A percentile compares a stretch with the other conserved stretches of the same genome.
Conservation (phyloP, 768 basidiomycete species). For the Panaeolus cyanescens region DNA sequence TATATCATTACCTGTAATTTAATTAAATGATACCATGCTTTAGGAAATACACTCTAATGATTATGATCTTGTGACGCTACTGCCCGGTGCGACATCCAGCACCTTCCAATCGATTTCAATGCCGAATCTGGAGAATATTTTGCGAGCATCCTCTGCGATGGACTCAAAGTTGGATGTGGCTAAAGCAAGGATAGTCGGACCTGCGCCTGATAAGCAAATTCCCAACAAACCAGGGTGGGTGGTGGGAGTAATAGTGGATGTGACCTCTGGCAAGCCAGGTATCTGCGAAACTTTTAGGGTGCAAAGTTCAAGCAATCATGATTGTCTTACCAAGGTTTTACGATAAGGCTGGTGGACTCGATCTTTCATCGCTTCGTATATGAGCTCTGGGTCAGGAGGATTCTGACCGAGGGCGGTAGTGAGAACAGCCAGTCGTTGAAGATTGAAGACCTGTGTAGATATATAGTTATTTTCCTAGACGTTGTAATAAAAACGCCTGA, state of each 20-base stretch:
- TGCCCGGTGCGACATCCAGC: slow-evolving; percentile 61
- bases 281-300: slow-evolving; percentile 56
- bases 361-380: slow-evolving; percentile 99
- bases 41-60: slow-evolving; percentile 8
- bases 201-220: slow-evolving; percentile 97
- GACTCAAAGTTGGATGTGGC: slow-evolving; percentile 83
- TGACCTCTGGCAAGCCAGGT: slow-evolving; percentile 93
- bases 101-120: slow-evolving; percentile 92
- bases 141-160: slow-evolving; percentile 81
- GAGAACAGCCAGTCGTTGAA: slow-evolving; percentile 93
- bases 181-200: slow-evolving; percentile 95
- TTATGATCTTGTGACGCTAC: slow-evolving; percentile 29
- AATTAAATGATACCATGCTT: slow-evolving; percentile 16
- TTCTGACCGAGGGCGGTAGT: slow-evolving; percentile 90
- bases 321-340: slow-evolving; percentile 67
- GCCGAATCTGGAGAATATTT: slow-evolving; percentile 68
- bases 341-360: slow-evolving; percentile 97
- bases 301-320: neutral
- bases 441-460: slow-evolving; percentile 83
- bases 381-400: slow-evolving; percentile 94
- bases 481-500: neutral
- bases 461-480: neutral
- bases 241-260: slow-evolving; percentile 81
- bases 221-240: slow-evolving; percentile 95
- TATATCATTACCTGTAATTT: slow-evolving; percentile 11